These are phyloP conservation scores for Dipodascus albidus DNA, from an alignment of 805 yeast genomes.

Conservation along the genomic window DNA sequence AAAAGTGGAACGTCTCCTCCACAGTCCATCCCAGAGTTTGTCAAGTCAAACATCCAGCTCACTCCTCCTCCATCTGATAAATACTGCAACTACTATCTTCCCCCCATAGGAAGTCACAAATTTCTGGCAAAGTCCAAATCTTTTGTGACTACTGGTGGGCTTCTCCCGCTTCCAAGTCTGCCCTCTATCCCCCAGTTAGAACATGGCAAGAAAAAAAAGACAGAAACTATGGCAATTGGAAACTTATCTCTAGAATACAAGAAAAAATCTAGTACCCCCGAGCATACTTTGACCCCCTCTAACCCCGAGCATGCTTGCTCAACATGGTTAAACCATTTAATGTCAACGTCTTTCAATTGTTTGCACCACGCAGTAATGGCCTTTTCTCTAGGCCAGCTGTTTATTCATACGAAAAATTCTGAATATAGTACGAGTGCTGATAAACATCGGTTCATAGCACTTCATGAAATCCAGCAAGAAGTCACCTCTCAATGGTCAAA, in stretches of 20 bases:
- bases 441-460: slow-evolving; percentile 17
- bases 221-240: background rate
- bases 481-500: slow-evolving; percentile 9
- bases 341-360: slow-evolving; percentile 13
- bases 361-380: slow-evolving; percentile 21
- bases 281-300: background rate
- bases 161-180: background rate
- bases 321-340: slow-evolving; percentile 15
- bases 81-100: slow-evolving; percentile 1
- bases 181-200: background rate
- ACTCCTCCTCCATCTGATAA: background rate
- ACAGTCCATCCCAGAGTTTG: background rate
- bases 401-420: slow-evolving; percentile 11
- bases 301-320: slow-evolving; percentile 9
- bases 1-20: background rate
- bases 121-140: background rate
- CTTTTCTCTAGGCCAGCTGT: slow-evolving; percentile 17
- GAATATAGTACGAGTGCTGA: slow-evolving; percentile 9
- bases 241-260: background rate
- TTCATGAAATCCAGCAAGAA: slow-evolving; percentile 14
- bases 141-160: background rate
- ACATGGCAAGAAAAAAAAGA: background rate
- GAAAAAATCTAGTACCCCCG: background rate
- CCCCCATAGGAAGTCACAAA: background rate
- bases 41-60: background rate